A percentile compares a stretch with the other conserved stretches of the same genome.
Conservation (phyloP, 495 filamentous ascomycete genomes). For the Immersiella caudata region DNA sequence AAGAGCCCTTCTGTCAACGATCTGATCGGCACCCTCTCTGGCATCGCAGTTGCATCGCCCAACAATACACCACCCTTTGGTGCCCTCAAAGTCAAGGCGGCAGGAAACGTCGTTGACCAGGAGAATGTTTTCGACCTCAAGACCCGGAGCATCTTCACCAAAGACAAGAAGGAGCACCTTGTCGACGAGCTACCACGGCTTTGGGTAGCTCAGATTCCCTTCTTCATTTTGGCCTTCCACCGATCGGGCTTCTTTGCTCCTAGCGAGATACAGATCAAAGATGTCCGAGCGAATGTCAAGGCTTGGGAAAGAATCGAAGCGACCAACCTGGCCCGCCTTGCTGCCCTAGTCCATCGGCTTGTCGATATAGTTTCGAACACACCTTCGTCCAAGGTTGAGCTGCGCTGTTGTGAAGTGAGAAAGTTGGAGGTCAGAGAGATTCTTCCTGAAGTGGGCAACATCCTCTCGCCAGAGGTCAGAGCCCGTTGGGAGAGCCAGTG, state of each 20-base stretch:
- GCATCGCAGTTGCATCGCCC: background rate
- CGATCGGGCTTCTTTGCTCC: conserved; percentile 52
- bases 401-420: conserved; percentile 15
- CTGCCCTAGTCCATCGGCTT: conserved; percentile 49
- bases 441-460: conserved; percentile 15
- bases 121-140: conserved; percentile 66
- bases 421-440: conserved; percentile 24
- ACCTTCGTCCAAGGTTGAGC: conserved; percentile 20
- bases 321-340: conserved; percentile 41
- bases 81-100: conserved; percentile 23
- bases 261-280: conserved; percentile 47
- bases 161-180: conserved; percentile 29
- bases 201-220: conserved; percentile 64
- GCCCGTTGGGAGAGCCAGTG: background rate
- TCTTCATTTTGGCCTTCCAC: conserved; percentile 65
- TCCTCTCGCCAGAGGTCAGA: conserved; percentile 20
- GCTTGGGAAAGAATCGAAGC: conserved; percentile 57
- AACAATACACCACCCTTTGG: background rate
- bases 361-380: conserved; percentile 28
- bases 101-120: conserved; percentile 45
- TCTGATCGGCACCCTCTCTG: conserved; percentile 14
- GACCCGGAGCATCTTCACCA: conserved; percentile 54
- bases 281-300: conserved; percentile 49
- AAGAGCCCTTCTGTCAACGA: conserved; percentile 8
- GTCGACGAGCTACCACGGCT: conserved; percentile 56